Base-by-base conservation (phyloP, 441 rosid species). In the Arabidopsis lyrata region DNA sequence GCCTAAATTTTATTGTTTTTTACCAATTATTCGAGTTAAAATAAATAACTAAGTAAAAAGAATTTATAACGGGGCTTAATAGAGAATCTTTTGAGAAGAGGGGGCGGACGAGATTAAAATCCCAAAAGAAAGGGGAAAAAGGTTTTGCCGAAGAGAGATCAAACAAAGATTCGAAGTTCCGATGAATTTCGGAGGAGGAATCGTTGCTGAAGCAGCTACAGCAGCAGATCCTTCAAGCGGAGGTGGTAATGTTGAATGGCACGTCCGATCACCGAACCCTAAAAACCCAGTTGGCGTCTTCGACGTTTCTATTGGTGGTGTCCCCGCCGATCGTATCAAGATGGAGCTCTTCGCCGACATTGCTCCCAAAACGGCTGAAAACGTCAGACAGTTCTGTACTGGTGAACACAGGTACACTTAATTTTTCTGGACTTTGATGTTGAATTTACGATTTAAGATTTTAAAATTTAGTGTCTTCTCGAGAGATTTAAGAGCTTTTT, bases 271-370 rank as follows among this genome's bases (percentile, higher is more conserved):
- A 6, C 90, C 86, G 15, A 91, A 90, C 85, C 96, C 97, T 68
- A 95, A 92, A 85, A 95, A 89, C 54, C 99, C 96, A 8, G 83
- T 95, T 36, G 98, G 92, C 31, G 91, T 95, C 85, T 95, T 95
- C 83, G 98, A 95, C 57, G 52, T 91, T 32, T 92, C 96, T 44
- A 95, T 95, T 75, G 99, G 97, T 42, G 85, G 90, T 68, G 89
- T 95, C 65, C 89, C 96, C 3, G 95, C 97, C 12, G 99, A 96
- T 55, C 92, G 98, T 34, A 86, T 91, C 83, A 92, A 92, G 84
- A 95, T 92, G 99, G 99, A 95, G 81, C 96, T 95, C 76, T 95
- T 95, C 81, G 93, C 99, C 32, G 98, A 95, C 72, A 82, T 92
- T 54, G 87, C 86, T 44, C 98, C 98, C 66, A 92, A 85, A 82